Conservation (phyloP, 768 basidiomycete genomes). For the Phaffia tasmanica region DNA sequence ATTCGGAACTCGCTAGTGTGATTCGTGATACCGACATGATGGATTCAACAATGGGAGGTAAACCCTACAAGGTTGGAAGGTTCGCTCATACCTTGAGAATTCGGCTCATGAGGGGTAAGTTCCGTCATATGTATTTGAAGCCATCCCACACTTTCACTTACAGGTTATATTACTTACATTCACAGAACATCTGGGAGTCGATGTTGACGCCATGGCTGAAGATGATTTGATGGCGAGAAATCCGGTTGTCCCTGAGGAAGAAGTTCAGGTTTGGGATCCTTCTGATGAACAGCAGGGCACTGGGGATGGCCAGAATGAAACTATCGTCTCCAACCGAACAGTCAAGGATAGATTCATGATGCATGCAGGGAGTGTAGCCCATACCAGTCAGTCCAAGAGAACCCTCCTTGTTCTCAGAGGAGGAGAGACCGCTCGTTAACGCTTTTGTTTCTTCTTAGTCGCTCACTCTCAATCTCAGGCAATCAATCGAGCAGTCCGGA, state of each 20-base stretch:
- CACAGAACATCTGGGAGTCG: slow-evolving; percentile 78
- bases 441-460: background rate
- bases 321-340: slow-evolving; percentile 29
- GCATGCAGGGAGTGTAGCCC: slow-evolving; percentile 31
- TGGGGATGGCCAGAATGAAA: slow-evolving; percentile 28
- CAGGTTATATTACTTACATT: background rate
- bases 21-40: slow-evolving; percentile 97
- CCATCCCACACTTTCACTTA: background rate
- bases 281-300: slow-evolving; percentile 50
- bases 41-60: slow-evolving; percentile 88
- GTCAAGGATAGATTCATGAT: slow-evolving; percentile 35
- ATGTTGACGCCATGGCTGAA: slow-evolving; percentile 77
- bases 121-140: background rate
- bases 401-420: background rate
- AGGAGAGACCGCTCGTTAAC: background rate
- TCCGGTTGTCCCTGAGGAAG: slow-evolving; percentile 45
- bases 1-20: slow-evolving; percentile 86
- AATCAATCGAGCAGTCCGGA: slow-evolving; percentile 8
- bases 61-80: slow-evolving; percentile 87
- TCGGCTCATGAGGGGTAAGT: slow-evolving; percentile 62
- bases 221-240: slow-evolving; percentile 54
- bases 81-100: slow-evolving; percentile 91
- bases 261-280: slow-evolving; percentile 61
- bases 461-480: slow-evolving; percentile 18
- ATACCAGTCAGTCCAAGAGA: slow-evolving; percentile 29